Conservation (phyloP, 2,329 filamentous ascomycete species). For the Penicillium sp. region DNA sequence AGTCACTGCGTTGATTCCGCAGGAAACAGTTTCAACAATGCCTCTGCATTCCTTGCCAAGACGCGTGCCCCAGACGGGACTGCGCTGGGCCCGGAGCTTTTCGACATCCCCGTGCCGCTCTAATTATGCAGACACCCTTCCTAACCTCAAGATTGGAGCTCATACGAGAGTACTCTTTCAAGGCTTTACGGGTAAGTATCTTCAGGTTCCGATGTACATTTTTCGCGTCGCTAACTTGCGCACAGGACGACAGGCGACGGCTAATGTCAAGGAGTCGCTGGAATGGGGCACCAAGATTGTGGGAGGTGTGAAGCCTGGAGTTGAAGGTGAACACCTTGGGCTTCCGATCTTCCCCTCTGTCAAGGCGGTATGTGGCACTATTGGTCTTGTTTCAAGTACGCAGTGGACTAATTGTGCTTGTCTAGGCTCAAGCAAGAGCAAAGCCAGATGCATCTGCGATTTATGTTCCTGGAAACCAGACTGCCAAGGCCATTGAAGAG, state of each 20-base stretch:
- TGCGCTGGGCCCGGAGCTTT: conserved; percentile 25
- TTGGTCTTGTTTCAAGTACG: background rate
- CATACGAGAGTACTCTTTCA: conserved; percentile 70
- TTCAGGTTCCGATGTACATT: conserved; percentile 1
- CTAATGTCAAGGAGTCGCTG: conserved; percentile 73
- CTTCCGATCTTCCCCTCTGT: conserved; percentile 71
- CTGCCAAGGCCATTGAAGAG: conserved; percentile 72
- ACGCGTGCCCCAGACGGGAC: conserved; percentile 15
- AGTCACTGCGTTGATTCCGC: background rate
- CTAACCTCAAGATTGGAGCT: conserved; percentile 65
- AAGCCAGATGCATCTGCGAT: conserved; percentile 78
- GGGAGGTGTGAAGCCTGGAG: conserved; percentile 72
- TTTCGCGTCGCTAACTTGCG: background rate
- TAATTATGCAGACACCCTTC: conserved; percentile 61
- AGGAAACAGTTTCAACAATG: conserved; percentile 1
- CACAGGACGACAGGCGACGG: conserved; percentile 56
- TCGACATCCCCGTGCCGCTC: conserved; percentile 31
- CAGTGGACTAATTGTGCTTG: background rate
- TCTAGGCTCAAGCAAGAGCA: conserved; percentile 65
- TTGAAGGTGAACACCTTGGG: conserved; percentile 69
- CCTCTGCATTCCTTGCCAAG: conserved; percentile 23
- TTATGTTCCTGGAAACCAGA: conserved; percentile 75
- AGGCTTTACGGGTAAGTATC: conserved; percentile 62
- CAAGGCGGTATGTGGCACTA: conserved; percentile 46
- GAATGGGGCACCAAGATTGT: conserved; percentile 79